These are phyloP conservation scores for Trametes pubescens DNA, from an alignment of 1,284 basidiomycete genomes.

Conservation along the genomic window DNA sequence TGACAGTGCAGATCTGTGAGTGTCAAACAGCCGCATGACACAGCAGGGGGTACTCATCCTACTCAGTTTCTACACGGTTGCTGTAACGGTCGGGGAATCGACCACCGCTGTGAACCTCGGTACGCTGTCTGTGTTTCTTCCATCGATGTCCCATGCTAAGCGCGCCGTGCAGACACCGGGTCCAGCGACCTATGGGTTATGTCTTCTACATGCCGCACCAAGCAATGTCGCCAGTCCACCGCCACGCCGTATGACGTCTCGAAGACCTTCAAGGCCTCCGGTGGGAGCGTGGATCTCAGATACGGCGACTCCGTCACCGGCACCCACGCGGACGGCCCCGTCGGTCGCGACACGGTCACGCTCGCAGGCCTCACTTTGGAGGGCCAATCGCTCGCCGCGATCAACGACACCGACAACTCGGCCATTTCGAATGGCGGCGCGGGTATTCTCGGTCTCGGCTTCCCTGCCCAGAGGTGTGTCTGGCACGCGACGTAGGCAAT, in stretches of 20 bases:
- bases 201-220: constrained; percentile 38
- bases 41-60: neutral
- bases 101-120: constrained; percentile 42
- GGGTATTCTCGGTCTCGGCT: constrained; percentile 52
- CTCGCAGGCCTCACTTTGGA: constrained; percentile 48
- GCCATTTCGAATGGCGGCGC: constrained; percentile 47
- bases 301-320: constrained; percentile 50
- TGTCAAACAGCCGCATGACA: neutral
- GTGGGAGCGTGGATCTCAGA: constrained; percentile 40
- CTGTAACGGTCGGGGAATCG: constrained; percentile 40
- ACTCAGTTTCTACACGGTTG: constrained; percentile 42
- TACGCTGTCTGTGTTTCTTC: constrained; percentile 27
- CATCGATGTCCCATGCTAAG: neutral
- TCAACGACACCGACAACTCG: constrained; percentile 47
- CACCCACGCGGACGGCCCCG: constrained; percentile 47
- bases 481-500: too few species aligned
- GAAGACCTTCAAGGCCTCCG: constrained; percentile 39
- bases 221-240: constrained; percentile 33
- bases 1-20: constrained; percentile 41
- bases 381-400: constrained; percentile 46
- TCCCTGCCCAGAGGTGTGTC: constrained; percentile 45
- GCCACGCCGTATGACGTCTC: constrained; percentile 37
- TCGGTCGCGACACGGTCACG: constrained; percentile 46
- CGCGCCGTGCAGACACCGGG: constrained; percentile 39
- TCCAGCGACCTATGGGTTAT: constrained; percentile 46